Evolutionary conservation across 768 basidiomycete genomes (phyloP), one percentile per base, ranked within the genome.

Genomic region (Tephrocybe rancida): DNA sequence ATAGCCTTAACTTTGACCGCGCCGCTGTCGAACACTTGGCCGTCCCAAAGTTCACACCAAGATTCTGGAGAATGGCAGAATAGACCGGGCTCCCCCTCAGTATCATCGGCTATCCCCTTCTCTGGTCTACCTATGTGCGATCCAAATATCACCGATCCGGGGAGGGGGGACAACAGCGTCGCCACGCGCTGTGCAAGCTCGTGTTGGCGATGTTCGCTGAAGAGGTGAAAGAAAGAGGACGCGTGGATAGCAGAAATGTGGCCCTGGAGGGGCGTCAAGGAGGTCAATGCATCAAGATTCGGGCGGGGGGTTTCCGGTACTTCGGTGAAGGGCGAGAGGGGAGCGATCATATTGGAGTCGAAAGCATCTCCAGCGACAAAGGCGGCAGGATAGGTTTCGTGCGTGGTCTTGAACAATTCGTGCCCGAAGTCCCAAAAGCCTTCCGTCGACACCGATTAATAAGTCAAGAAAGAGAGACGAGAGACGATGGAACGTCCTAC

Each of bases 401-500:
- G 72, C 0, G 68, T 77, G 13, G 76, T 71, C 38, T 61, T 70
- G 65, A 82, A 86, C 14, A 86, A 67, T 35, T 74, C 65, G 52
- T 85, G 81, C 1, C 84, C 83, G 1, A 80, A 66, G 6, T 79
- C 71, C 82, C 82, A 84, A 55, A 80, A 78, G 29, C 72, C 83
- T 83, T 11, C 5, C 11, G 16, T 52, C 11, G 26, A 4, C 25
- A 34, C 22, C 22, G 16, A 29, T 37, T 11, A 35, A n/a, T 9
- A 11, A 39, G 3, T 5, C 10, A 19, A 16, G 19, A 42, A 7
- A 32, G n/a, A n/a, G n/a, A n/a, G n/a, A n/a, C n/a, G n/a, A 44
- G 11, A 22, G 16, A 47, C 11, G 13, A 14, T 10, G 11, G 29
- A 26, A 48, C n/a, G 8, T 19, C 37, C 11, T 21, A 70, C 70